Conservation (phyloP, 768 basidiomycete species). For the Tulasnella sp. region DNA sequence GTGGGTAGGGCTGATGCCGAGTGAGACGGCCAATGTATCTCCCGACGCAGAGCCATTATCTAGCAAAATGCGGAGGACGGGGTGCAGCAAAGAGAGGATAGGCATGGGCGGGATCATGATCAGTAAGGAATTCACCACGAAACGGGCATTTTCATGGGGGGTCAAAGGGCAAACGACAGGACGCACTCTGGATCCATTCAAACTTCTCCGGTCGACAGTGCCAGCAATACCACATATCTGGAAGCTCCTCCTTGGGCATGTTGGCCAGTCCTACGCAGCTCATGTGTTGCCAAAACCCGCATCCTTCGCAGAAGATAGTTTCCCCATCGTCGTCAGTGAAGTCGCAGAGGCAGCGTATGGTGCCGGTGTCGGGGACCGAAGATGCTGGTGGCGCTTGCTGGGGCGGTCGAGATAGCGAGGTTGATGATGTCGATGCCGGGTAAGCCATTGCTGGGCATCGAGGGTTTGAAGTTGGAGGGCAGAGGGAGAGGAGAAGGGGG, state of each 20-base stretch:
- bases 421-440: conserved; percentile 20
- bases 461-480: conserved; percentile 10
- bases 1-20: conserved; percentile 29
- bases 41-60: conserved; percentile 25
- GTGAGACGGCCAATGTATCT: conserved; percentile 26
- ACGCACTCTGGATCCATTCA: conserved; percentile 29
- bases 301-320: conserved; percentile 52
- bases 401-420: background rate
- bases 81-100: background rate
- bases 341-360: conserved; percentile 50
- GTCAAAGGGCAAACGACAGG: background rate
- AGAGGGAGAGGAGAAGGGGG: conserved; percentile 5
- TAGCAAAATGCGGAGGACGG: background rate
- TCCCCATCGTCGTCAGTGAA: conserved; percentile 51
- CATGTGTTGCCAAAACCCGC: conserved; percentile 52
- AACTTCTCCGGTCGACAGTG: conserved; percentile 32
- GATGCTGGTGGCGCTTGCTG: conserved; percentile 19
- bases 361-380: conserved; percentile 32
- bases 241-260: conserved; percentile 27
- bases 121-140: background rate
- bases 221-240: conserved; percentile 31
- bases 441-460: conserved; percentile 20
- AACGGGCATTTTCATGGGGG: conserved; percentile 7
- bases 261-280: conserved; percentile 44
- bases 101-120: background rate